phyloP scores from a whole-genome alignment of 192 early-diverging fungal species.

The Coemansia sp. region DNA sequence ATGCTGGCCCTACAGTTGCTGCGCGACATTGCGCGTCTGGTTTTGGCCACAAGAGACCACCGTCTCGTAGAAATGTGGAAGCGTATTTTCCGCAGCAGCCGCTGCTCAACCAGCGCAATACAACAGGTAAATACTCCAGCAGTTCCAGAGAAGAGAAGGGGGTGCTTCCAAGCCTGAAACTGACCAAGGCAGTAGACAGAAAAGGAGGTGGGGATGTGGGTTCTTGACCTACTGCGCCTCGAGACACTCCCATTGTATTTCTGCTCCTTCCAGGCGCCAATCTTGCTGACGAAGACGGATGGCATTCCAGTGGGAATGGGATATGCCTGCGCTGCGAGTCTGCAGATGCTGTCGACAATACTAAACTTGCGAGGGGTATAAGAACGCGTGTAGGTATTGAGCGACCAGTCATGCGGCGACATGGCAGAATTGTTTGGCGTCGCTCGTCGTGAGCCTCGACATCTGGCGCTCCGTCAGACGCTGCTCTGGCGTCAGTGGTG shows the following conservation, averaged over 20 bases:
- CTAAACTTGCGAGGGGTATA: background rate
- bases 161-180: background rate
- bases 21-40: slow-evolving; percentile 26
- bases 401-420: background rate
- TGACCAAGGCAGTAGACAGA: background rate
- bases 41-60: slow-evolving; percentile 19
- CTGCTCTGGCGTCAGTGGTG: slow-evolving; percentile 21
- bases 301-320: background rate
- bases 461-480: slow-evolving; percentile 1
- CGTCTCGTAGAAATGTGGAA: slow-evolving; percentile 35
- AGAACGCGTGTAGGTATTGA: background rate
- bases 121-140: slow-evolving; percentile 8
- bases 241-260: background rate
- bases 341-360: background rate
- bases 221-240: background rate
- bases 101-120: background rate
- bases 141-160: background rate
- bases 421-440: slow-evolving; percentile 24
- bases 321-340: background rate
- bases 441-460: background rate
- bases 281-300: background rate
- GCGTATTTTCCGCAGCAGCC: slow-evolving; percentile 8
- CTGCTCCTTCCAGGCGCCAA: background rate
- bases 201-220: background rate
- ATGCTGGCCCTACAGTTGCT: slow-evolving; percentile 17